phyloP scores from a whole-genome alignment of 2,329 filamentous ascomycete genomes.

The Neurospora sp. region DNA sequence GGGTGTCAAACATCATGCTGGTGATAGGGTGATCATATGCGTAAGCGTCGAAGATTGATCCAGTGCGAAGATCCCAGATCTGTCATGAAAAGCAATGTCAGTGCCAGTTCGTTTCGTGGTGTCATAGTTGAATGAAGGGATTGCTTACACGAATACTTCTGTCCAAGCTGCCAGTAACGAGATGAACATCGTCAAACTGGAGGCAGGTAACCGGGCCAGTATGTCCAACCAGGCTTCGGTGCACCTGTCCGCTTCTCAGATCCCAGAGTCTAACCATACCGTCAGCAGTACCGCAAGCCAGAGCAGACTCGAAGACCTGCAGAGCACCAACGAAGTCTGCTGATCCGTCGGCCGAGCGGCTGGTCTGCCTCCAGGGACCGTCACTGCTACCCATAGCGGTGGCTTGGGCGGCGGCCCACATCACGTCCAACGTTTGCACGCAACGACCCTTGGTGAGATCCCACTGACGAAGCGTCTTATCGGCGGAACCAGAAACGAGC shows the following conservation, averaged over 20 bases:
- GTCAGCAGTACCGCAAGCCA: slow-evolving; percentile 93
- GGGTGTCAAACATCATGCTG: slow-evolving; percentile 92
- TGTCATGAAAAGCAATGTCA: slow-evolving; percentile 28
- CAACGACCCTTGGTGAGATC: slow-evolving; percentile 95
- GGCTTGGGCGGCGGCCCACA: slow-evolving; percentile 94
- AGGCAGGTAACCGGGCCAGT: slow-evolving; percentile 89
- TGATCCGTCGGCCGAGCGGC: slow-evolving; percentile 60
- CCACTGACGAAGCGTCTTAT: slow-evolving; percentile 97
- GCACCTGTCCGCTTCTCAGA: slow-evolving; percentile 91
- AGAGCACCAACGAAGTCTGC: slow-evolving; percentile 92
- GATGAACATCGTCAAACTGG: slow-evolving; percentile 91
- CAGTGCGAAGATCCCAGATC: slow-evolving; percentile 98
- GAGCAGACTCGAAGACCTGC: slow-evolving; percentile 90
- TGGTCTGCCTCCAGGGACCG: slow-evolving; percentile 62
- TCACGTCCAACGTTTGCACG: slow-evolving; percentile 91
- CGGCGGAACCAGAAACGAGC: slow-evolving; percentile 87
- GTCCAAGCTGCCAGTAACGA: slow-evolving; percentile 88
- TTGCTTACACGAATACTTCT: slow-evolving; percentile 82
- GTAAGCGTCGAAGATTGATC: slow-evolving; percentile 90
- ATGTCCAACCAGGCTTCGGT: slow-evolving; percentile 88
- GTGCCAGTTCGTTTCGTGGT: slow-evolving; percentile 12
- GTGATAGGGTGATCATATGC: slow-evolving; percentile 89
- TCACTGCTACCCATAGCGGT: slow-evolving; percentile 55
- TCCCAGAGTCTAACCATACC: slow-evolving; percentile 98
- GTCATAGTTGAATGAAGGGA: background rate